Conservation (phyloP, 805 yeast species). For the Tanozyma kutaoensis region DNA sequence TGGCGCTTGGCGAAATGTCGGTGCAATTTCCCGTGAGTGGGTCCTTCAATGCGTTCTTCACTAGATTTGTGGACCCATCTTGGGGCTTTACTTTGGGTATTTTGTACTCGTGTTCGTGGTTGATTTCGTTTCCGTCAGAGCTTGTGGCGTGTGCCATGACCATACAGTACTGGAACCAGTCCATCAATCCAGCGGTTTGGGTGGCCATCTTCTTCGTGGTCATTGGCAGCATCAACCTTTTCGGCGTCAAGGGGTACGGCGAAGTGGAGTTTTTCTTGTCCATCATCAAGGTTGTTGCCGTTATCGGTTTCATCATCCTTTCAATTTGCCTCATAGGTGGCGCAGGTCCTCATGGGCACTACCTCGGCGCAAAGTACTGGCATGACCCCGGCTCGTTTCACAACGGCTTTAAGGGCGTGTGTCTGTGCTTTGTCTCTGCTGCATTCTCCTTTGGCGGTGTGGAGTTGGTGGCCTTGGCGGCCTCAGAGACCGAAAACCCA, state of each 20-base stretch:
- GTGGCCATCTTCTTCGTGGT: conserved; percentile 28
- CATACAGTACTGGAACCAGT: neutral
- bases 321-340: conserved; percentile 45
- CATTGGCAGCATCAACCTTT: conserved; percentile 38
- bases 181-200: neutral
- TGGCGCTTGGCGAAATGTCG: neutral
- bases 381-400: conserved; percentile 45
- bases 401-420: conserved; percentile 49
- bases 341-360: conserved; percentile 40
- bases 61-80: neutral
- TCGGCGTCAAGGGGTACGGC: conserved; percentile 57
- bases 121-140: neutral
- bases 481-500: neutral
- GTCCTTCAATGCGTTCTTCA: neutral
- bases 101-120: neutral
- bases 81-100: neutral
- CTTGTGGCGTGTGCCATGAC: neutral
- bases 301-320: conserved; percentile 43
- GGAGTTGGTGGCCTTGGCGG: conserved; percentile 22
- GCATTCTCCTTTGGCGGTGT: conserved; percentile 56
- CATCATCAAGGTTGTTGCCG: conserved; percentile 40
- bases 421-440: conserved; percentile 45
- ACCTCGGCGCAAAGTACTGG: conserved; percentile 50
- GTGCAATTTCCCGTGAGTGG: neutral
- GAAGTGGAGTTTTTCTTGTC: conserved; percentile 54